Evolutionary conservation across 441 rosid genomes (phyloP).

Genomic region (Eugenia klotzschiana): DNA sequence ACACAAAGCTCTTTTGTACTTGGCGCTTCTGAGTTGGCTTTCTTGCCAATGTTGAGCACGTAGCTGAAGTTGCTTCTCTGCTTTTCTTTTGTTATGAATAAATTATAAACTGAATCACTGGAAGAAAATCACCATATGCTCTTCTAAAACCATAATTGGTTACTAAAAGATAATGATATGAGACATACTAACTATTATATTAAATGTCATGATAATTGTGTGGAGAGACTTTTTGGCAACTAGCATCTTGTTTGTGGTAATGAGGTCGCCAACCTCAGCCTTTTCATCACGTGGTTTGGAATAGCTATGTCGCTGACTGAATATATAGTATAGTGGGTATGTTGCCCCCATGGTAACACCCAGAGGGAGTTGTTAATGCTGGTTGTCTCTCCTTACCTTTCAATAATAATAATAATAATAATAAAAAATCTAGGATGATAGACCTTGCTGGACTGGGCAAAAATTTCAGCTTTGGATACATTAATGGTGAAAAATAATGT

Average conservation of each 20-base stretch:
- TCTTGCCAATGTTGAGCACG: not conserved
- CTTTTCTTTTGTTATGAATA: not conserved
- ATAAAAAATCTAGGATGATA: not conserved
- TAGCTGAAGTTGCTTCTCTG: not conserved
- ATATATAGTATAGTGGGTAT: not conserved
- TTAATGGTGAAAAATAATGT: not conserved
- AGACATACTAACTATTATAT: not conserved
- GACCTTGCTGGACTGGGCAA: not conserved
- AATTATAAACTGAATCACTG: not conserved
- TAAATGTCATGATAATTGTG: not conserved
- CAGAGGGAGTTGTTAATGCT: not conserved
- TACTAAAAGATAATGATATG: not conserved
- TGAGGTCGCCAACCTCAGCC: not conserved
- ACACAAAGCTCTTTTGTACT: not conserved
- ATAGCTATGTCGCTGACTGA: not conserved
- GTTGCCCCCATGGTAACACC: not conserved
- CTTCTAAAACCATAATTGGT: not conserved
- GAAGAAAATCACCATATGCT: not conserved
- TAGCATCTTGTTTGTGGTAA: not conserved
- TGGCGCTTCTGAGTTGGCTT: not conserved
- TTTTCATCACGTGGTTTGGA: not conserved
- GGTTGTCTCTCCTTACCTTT: not conserved
- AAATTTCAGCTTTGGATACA: not conserved
- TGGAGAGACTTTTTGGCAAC: not conserved
- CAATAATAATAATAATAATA: not conserved